Conservation (phyloP, 1,139 yeast genomes). For the Diutina sp. region DNA sequence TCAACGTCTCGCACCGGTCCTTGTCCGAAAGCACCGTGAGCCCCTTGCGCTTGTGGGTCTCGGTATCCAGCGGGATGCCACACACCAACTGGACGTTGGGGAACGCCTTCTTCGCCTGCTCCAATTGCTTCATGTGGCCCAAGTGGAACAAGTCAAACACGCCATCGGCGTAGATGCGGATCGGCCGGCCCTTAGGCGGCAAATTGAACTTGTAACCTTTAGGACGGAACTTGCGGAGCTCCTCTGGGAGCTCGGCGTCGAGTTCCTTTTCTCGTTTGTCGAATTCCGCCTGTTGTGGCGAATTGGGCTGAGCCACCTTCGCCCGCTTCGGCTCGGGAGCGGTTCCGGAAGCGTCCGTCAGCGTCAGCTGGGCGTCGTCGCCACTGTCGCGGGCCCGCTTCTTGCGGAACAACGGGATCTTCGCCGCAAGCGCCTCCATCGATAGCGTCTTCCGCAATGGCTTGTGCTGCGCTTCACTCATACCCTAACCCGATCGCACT, state of each 20-base stretch:
- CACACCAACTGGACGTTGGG: constrained; percentile 75
- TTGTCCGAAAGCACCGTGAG: constrained; percentile 78
- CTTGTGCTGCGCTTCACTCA: background rate
- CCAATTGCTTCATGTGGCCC: constrained; percentile 96
- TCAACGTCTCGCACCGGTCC: constrained; percentile 79
- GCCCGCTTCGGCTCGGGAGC: background rate
- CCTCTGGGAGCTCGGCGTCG: constrained; percentile 50
- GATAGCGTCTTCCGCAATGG: constrained; percentile 15
- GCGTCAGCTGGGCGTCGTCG: constrained; percentile 6
- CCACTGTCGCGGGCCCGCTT: constrained; percentile 14
- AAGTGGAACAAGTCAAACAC: constrained; percentile 92
- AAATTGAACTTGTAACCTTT: constrained; percentile 56
- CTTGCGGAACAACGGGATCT: constrained; percentile 22
- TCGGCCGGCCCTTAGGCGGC: constrained; percentile 80
- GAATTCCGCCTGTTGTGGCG: constrained; percentile 15
- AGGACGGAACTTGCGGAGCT: constrained; percentile 59
- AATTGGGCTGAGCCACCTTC: background rate
- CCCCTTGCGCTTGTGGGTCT: constrained; percentile 88
- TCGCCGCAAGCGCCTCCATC: constrained; percentile 29
- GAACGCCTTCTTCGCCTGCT: constrained; percentile 91
- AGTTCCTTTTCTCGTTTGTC: constrained; percentile 38
- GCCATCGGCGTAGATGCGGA: constrained; percentile 92
- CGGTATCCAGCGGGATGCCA: constrained; percentile 83
- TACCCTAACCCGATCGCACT: background rate
- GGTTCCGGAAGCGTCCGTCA: background rate